Conservation (phyloP, 345 rosid species). For the Microthlaspi erraticum region DNA sequence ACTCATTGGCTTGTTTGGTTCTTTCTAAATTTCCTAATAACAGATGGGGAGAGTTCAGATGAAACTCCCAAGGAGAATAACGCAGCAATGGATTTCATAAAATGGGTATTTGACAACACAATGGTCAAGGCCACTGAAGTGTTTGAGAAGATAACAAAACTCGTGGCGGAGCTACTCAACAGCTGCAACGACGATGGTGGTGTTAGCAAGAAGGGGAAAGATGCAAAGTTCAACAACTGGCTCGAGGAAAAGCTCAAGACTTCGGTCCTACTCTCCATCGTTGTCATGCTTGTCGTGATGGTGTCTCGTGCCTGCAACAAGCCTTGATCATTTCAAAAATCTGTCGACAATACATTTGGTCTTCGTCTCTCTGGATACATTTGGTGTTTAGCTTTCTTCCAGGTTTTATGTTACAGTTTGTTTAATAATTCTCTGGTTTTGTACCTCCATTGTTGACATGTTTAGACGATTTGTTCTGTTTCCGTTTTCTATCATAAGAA, state of each 20-base stretch:
- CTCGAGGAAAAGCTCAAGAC: slow-evolving; percentile 69
- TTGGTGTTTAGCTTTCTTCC: slow-evolving; percentile 30
- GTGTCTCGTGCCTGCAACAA: slow-evolving; percentile 61
- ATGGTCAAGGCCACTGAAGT: slow-evolving; percentile 52
- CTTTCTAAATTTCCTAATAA: not conserved
- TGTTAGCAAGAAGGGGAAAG: slow-evolving; percentile 33
- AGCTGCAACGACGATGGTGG: slow-evolving; percentile 37
- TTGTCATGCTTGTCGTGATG: slow-evolving; percentile 80
- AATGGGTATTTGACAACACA: slow-evolving; percentile 68
- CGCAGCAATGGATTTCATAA: slow-evolving; percentile 51
- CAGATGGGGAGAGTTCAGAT: slow-evolving; percentile 50
- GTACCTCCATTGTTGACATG: slow-evolving; percentile 27
- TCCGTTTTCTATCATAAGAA: slow-evolving; percentile 20
- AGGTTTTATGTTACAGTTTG: slow-evolving; percentile 28
- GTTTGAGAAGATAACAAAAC: slow-evolving; percentile 53
- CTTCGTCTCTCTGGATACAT: slow-evolving; percentile 16
- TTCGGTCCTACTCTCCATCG: slow-evolving; percentile 73
- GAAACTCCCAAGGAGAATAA: slow-evolving; percentile 46
- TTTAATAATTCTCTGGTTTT: slow-evolving; percentile 25
- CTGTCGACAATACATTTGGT: slow-evolving; percentile 53
- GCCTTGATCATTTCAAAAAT: slow-evolving; percentile 60
- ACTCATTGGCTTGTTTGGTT: slow-evolving; percentile 10
- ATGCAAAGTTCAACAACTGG: slow-evolving; percentile 46
- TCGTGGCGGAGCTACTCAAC: slow-evolving; percentile 51
- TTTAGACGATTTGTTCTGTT: slow-evolving; percentile 21